Conservation (phyloP, 2,329 filamentous ascomycete species). For the Ceratocystis diversiconidia region DNA sequence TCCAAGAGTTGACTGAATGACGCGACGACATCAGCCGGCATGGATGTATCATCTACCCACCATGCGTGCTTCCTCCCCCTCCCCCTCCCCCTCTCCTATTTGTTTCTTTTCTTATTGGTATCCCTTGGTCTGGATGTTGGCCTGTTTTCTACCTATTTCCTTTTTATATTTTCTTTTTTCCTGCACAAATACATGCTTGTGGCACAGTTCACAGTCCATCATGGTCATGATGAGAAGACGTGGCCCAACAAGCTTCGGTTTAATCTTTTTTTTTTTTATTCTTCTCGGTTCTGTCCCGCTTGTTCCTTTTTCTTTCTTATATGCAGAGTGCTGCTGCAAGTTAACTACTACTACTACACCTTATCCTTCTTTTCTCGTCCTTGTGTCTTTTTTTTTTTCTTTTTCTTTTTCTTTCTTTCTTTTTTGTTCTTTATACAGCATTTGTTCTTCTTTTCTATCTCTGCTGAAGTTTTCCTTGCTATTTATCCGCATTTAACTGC, state of each 20-base stretch:
- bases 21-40: constrained; percentile 15
- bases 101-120: not conserved
- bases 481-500: not conserved
- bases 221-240: not conserved
- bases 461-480: not conserved
- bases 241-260: not conserved
- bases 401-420: not conserved
- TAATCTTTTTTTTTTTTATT: not conserved
- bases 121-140: not conserved
- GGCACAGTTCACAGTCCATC: not conserved
- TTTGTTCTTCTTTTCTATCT: too few species aligned
- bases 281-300: not conserved
- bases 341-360: not conserved
- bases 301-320: not conserved
- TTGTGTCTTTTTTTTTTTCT: not conserved
- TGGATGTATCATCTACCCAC: too few species aligned
- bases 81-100: too few species aligned
- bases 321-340: not conserved
- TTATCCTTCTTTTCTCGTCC: not conserved
- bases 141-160: not conserved
- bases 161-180: not conserved
- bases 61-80: too few species aligned
- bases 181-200: not conserved
- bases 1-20: not conserved
- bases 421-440: not conserved